Percentiles rank a stretch among this genome's conserved stretches.
phyloP scores from a whole-genome alignment of 176 grass and related monocot genomes.

The Cymbopogon citratus region DNA sequence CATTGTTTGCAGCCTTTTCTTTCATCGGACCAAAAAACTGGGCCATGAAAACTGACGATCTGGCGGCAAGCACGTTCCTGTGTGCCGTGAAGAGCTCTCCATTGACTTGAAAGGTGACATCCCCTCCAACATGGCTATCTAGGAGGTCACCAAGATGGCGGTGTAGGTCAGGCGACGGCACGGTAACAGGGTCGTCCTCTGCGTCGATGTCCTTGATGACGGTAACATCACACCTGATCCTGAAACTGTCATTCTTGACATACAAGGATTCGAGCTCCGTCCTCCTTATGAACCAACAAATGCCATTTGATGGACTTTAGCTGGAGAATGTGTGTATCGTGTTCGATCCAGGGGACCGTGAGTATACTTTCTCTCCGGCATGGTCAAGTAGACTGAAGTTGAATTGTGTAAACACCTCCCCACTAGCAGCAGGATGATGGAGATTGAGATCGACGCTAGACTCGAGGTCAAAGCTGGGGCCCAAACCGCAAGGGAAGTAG shows the following conservation, averaged over 20 bases:
- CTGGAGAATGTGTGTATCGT: too few species aligned
- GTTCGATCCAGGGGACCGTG: neutral
- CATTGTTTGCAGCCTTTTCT: neutral
- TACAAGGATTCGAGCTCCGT: neutral
- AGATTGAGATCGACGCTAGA: too few species aligned
- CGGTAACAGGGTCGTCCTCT: neutral
- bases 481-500: neutral
- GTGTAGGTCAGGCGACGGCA: neutral
- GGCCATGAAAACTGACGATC: conserved; percentile 31
- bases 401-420: too few species aligned
- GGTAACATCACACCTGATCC: neutral
- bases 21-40: conserved; percentile 13
- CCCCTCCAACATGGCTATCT: too few species aligned
- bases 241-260: neutral
- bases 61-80: conserved; percentile 5
- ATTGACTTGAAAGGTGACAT: conserved; percentile 23
- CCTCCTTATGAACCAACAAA: neutral
- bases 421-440: too few species aligned
- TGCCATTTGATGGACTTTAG: too few species aligned
- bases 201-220: neutral
- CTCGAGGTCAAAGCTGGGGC: accelerated
- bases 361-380: neutral
- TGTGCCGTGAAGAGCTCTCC: conserved; percentile 2
- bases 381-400: neutral
- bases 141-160: neutral